Evolutionary conservation across 2,329 filamentous ascomycete species (phyloP).

Genomic region (Penicillium olsonii): DNA sequence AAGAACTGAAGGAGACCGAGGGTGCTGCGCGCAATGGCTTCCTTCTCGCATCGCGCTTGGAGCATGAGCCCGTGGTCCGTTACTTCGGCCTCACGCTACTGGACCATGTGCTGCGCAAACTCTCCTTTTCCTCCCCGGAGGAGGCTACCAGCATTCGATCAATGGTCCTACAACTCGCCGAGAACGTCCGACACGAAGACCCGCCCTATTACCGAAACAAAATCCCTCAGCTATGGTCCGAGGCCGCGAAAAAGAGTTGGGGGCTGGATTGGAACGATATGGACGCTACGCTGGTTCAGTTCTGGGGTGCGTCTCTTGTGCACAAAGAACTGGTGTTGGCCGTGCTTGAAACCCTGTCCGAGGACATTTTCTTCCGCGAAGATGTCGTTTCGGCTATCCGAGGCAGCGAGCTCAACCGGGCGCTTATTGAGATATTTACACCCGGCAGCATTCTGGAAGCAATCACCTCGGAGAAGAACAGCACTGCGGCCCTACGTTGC

Average conservation of each 20-base stretch:
- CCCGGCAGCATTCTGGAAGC: constrained; percentile 73
- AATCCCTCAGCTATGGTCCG: constrained; percentile 90
- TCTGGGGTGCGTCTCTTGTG: constrained; percentile 68
- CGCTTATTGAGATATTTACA: constrained; percentile 91
- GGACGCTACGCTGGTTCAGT: constrained; percentile 76
- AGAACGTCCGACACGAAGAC: constrained; percentile 69
- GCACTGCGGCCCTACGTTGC: constrained; percentile 68
- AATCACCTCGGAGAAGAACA: constrained; percentile 72
- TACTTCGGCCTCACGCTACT: constrained; percentile 93
- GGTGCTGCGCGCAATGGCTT: constrained; percentile 86
- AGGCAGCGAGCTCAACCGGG: constrained; percentile 80
- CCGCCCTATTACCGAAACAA: constrained; percentile 88
- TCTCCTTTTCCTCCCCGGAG: constrained; percentile 68
- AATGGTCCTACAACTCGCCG: constrained; percentile 78
- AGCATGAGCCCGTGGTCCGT: constrained; percentile 77
- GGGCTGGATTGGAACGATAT: constrained; percentile 91
- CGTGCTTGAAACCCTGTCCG: constrained; percentile 86
- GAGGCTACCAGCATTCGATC: constrained; percentile 69
- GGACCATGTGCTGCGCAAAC: constrained; percentile 84
- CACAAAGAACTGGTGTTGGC: constrained; percentile 87
- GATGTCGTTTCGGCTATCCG: constrained; percentile 82
- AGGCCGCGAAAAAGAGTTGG: constrained; percentile 92
- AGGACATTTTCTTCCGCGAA: constrained; percentile 90
- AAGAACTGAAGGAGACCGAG: constrained; percentile 75
- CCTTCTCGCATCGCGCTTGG: constrained; percentile 72